Evolutionary conservation across 805 yeast species (phyloP), one percentile per base, ranked within the genome.

Genomic region (Starmerella cellae): DNA sequence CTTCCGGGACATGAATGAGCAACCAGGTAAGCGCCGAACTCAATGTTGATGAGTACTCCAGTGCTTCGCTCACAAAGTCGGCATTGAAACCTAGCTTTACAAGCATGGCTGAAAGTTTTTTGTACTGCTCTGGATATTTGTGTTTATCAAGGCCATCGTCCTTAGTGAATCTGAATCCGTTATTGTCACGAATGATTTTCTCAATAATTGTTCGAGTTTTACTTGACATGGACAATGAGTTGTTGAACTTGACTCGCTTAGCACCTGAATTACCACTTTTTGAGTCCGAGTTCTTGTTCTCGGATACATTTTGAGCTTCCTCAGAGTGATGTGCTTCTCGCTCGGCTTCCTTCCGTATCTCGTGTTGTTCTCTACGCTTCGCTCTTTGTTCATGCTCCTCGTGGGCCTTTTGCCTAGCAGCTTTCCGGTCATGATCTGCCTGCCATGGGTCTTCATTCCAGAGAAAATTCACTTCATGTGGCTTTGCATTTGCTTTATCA

Each of bases 1-100:
- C 97, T 49, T 91, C 96, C 0, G 97, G 97, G 3, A 88, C 73
- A 55, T 88, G 91, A 50, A 87, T 77, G 10, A 88, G 61, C 17
- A 88, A 68, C 88, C 91, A 81, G 47, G 78, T 82, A 34, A 81
- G 59, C 0, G 79, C 68, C 20, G 70, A 74, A 1, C 70, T 66
- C 42, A 74, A 67, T 1, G 69, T 52, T 3, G 56, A 49, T 0
- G 64, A 57, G 54, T 82, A 82, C 22, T 65, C 61, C 37, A 82
- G 61, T 0, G 95, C 76, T 54, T 88, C 97, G 2, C 63, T 60
- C 1, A 79, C 73, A 56, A 87, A 96, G 1, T 70, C 55, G 28
- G 63, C 60, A 44, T 85, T 71, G 54, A 88, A 88, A 0, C 94
- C 91, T n/a, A 73, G 57, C 3, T 60, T 49, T 3, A 54, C 24